Evolutionary conservation across 305 asterid species (phyloP), one percentile per base, ranked within the genome.

Genomic region (Rubia tinctorum): DNA sequence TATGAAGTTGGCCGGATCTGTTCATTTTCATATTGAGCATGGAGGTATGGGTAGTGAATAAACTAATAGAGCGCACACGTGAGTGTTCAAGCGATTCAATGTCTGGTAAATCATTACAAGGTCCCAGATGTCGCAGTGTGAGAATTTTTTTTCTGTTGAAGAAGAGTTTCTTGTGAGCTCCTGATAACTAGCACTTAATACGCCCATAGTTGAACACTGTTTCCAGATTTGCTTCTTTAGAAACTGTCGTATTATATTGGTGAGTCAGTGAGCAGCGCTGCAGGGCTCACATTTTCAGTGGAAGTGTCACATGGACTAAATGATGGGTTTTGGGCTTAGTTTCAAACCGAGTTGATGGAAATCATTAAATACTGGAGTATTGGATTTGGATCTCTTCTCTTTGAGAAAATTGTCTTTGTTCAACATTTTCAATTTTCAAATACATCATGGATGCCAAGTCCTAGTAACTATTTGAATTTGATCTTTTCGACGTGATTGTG

Each of bases 291-390:
- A 34, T 64, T 66, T 56, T n/a, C 25, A 67, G 73, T 69, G 68
- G 56, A 71, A 44, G 7, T 59, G 7, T 59, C 27, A 75, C 49
- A 75, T 75, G 78, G 73, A 42, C 56, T 40, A 0, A 25, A 47
- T 43, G 22, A 74, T 74, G 72, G 6, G 27, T 11, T 1, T 8
- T 18, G 56, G 47, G 0, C 25, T 25, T 49, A 37, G 18, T 17
- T 49, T 66, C 62, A 27, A 27, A 39, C 17, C 15, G 18, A 75
- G 62, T 59, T n/a, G 6, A 25, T 2, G 2, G 18, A 30, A 20
- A 60, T 20, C 27, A 58, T 58, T 22, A n/a, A 7, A 1, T 8
- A 20, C 34, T 1, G n/a, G n/a, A n/a, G n/a, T n/a, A 3, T 12
- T 58, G 58, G 60, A 23, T n/a, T 4, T 51, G 17, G 56, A 23